These are phyloP conservation scores for Malus hybrid DNA, from an alignment of 331 rosid species.

Conservation along the genomic window DNA sequence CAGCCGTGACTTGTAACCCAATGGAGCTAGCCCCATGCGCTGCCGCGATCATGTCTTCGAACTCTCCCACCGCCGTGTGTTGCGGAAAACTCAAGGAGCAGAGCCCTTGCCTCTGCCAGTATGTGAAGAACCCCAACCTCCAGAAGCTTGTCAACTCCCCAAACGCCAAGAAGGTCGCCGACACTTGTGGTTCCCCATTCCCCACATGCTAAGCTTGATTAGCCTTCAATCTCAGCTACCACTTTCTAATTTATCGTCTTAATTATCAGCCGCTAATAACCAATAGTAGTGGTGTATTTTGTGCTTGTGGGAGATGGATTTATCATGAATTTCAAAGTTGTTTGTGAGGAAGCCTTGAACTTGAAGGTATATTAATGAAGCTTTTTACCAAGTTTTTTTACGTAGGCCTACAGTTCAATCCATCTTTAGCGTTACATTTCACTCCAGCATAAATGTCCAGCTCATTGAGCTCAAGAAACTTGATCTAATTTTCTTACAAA, in stretches of 20 bases:
- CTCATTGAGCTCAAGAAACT: too few relatives aligned
- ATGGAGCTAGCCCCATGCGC: constrained; percentile 44
- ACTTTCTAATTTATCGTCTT: neutral
- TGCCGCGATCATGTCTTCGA: constrained; percentile 27
- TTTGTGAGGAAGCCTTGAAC: too few relatives aligned
- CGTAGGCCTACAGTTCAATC: too few relatives aligned
- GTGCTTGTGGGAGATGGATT: too few relatives aligned
- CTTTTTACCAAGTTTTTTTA: too few relatives aligned
- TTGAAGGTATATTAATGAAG: too few relatives aligned
- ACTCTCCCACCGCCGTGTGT: constrained; percentile 30
- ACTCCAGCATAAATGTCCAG: too few relatives aligned
- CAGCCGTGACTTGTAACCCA: constrained; percentile 31
- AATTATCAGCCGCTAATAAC: neutral
- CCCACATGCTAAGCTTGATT: constrained; percentile 32
- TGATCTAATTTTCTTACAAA: too few relatives aligned
- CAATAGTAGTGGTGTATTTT: neutral
- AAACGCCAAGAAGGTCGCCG: constrained; percentile 55
- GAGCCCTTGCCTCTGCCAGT: constrained; percentile 53
- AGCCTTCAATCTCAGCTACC: neutral
- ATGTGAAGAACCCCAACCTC: constrained; percentile 52
- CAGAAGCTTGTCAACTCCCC: constrained; percentile 55
- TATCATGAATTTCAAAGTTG: too few relatives aligned
- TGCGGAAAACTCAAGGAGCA: constrained; percentile 53
- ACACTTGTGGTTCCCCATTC: constrained; percentile 48
- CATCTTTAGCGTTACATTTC: too few relatives aligned